These are phyloP conservation scores for Leishmania major DNA, from an alignment of 208 protist species.

Conservation along the genomic window DNA sequence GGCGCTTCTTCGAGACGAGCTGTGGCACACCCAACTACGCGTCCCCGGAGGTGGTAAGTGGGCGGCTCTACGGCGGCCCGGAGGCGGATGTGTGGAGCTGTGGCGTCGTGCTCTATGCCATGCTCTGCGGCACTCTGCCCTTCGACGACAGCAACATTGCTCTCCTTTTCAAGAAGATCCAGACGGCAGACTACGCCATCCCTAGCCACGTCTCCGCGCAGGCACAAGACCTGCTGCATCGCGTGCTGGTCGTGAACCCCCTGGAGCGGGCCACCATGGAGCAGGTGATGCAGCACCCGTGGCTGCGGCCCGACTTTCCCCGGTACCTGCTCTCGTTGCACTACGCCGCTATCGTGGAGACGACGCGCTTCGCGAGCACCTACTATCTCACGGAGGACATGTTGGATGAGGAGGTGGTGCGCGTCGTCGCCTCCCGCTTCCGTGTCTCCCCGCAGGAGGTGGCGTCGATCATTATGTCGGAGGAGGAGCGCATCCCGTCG, in stretches of 20 bases:
- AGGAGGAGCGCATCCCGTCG: constrained; percentile 60
- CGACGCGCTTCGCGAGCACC: constrained; percentile 56
- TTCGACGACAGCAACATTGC: constrained; percentile 80
- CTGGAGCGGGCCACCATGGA: constrained; percentile 88
- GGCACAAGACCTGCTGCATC: constrained; percentile 61
- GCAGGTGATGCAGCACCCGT: constrained; percentile 90
- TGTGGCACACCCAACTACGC: constrained; percentile 90
- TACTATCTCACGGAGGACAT: constrained; percentile 33
- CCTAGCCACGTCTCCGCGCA: constrained; percentile 52
- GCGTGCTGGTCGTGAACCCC: constrained; percentile 78
- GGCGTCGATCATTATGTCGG: constrained; percentile 45
- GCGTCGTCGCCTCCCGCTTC: constrained; percentile 61
- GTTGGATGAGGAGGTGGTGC: constrained; percentile 68
- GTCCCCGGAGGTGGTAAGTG: constrained; percentile 83
- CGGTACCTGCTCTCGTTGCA: constrained; percentile 67
- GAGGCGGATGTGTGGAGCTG: constrained; percentile 90
- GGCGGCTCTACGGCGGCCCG: constrained; percentile 69
- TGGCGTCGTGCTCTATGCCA: constrained; percentile 88
- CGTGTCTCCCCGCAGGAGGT: constrained; percentile 48
- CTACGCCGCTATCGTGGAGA: constrained; percentile 68
- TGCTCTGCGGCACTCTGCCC: constrained; percentile 77
- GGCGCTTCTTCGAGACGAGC: constrained; percentile 84
- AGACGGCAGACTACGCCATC: constrained; percentile 59
- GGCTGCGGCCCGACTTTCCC: constrained; percentile 64
- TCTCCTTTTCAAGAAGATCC: constrained; percentile 79